Conservation (phyloP, 2,329 filamentous ascomycete species). For the Neonectria sp. region DNA sequence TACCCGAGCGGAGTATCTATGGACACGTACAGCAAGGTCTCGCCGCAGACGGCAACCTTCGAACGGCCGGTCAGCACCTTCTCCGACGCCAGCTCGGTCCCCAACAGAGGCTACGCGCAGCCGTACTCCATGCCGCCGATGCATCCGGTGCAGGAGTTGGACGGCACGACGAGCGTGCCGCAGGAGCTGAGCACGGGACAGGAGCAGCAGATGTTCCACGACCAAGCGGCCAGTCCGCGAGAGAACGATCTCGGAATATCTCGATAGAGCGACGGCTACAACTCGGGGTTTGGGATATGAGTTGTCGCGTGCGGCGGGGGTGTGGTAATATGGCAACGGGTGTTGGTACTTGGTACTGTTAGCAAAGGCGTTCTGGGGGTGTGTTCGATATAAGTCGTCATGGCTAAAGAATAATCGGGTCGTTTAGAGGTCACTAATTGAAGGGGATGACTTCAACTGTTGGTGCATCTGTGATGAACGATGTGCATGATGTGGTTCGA, state of each 20-base stretch:
- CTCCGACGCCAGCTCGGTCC: slow-evolving; percentile 32
- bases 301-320: not conserved
- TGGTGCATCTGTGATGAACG: not conserved
- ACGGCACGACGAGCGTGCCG: slow-evolving; percentile 31
- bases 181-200: slow-evolving; percentile 42
- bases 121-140: slow-evolving; percentile 37
- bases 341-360: not conserved
- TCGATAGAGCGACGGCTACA: not conserved
- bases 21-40: slow-evolving; percentile 40
- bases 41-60: slow-evolving; percentile 35
- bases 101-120: slow-evolving; percentile 28
- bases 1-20: slow-evolving; percentile 36
- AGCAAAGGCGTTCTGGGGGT: not conserved
- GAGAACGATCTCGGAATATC: not conserved
- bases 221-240: slow-evolving; percentile 13
- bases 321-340: not conserved
- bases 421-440: too few species aligned
- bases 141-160: slow-evolving; percentile 43
- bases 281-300: not conserved
- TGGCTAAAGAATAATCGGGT: not conserved
- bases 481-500: not conserved
- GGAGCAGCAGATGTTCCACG: slow-evolving; percentile 26
- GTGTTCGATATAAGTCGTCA: not conserved
- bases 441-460: not conserved
- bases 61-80: slow-evolving; percentile 38